Conservation (phyloP, 441 rosid genomes). For the Adansonia gregorii region DNA sequence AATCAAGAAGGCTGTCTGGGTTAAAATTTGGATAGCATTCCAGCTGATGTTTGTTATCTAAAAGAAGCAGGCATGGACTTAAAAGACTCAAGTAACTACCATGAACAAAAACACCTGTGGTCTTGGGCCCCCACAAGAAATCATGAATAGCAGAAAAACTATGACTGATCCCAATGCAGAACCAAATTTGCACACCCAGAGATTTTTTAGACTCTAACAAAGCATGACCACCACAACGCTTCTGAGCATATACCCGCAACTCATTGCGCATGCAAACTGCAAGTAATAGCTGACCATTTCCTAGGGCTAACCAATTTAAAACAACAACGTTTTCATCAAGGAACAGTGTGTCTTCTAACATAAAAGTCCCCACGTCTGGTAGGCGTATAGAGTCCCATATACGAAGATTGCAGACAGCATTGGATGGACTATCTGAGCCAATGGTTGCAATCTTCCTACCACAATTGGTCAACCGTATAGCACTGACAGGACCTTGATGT, state of each 20-base stretch:
- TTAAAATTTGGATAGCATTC: slow-evolving; percentile 33
- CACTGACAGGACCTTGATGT: slow-evolving; percentile 61
- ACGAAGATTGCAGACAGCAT: slow-evolving; percentile 43
- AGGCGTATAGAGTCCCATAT: slow-evolving; percentile 75
- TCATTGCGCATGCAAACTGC: slow-evolving; percentile 78
- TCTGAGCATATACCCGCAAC: slow-evolving; percentile 73
- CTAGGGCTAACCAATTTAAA: slow-evolving; percentile 73
- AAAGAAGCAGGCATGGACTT: slow-evolving; percentile 64
- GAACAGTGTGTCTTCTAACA: slow-evolving; percentile 66
- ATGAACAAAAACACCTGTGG: slow-evolving; percentile 63
- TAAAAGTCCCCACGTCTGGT: slow-evolving; percentile 64
- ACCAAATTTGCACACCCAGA: slow-evolving; percentile 56
- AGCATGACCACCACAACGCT: slow-evolving; percentile 48
- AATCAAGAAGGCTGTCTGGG: slow-evolving; percentile 32
- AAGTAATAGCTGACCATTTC: slow-evolving; percentile 71
- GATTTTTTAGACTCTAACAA: slow-evolving; percentile 44
- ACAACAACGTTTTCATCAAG: slow-evolving; percentile 55
- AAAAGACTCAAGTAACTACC: slow-evolving; percentile 60
- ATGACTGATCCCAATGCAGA: slow-evolving; percentile 68
- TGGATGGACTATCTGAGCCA: slow-evolving; percentile 44
- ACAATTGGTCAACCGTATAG: slow-evolving; percentile 61
- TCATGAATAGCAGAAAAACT: slow-evolving; percentile 54
- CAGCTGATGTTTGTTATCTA: slow-evolving; percentile 37
- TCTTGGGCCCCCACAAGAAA: slow-evolving; percentile 76
- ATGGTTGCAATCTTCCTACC: slow-evolving; percentile 80